A percentile compares a stretch with the other conserved stretches of the same genome.
Conservation (phyloP, 129 eudicot genomes). For the Tagetes erecta region DNA sequence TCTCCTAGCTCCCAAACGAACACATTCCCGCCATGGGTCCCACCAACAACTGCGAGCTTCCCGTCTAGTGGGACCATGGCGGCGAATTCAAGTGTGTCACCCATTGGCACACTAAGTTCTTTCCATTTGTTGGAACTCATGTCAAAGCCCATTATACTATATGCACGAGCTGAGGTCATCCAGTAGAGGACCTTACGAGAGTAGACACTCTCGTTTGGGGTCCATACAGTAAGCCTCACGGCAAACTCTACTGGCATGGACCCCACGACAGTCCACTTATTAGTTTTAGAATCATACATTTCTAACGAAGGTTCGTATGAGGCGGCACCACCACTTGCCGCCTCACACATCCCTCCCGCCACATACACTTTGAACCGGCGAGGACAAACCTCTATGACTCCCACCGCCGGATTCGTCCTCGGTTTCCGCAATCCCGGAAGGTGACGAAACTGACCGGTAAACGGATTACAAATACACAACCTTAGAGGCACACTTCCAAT, state of each 20-base stretch:
- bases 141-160: slow-evolving; percentile 71
- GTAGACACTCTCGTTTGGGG: slow-evolving; percentile 66
- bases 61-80: slow-evolving; percentile 55
- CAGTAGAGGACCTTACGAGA: slow-evolving; percentile 55
- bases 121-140: slow-evolving; percentile 50
- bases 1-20: slow-evolving; percentile 60
- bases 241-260: slow-evolving; percentile 69
- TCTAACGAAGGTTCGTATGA: slow-evolving; percentile 56
- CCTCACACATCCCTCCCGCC: slow-evolving; percentile 71
- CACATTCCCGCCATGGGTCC: slow-evolving; percentile 36
- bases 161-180: slow-evolving; percentile 77
- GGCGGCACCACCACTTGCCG: slow-evolving; percentile 43
- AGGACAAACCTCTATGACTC: slow-evolving; percentile 37
- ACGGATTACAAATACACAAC: slow-evolving; percentile 55
- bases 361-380: slow-evolving; percentile 42
- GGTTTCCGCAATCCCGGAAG: slow-evolving; percentile 45
- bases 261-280: slow-evolving; percentile 48
- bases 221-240: slow-evolving; percentile 80
- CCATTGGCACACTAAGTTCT: slow-evolving; percentile 63
- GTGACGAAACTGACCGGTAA: slow-evolving; percentile 48
- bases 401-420: slow-evolving; percentile 68
- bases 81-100: slow-evolving; percentile 65
- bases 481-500: slow-evolving; percentile 34
- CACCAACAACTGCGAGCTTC: slow-evolving; percentile 49
- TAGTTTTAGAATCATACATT: slow-evolving; percentile 49